phyloP scores from a whole-genome alignment of 257 asterid species.

The Solanum infundibuliforme region DNA sequence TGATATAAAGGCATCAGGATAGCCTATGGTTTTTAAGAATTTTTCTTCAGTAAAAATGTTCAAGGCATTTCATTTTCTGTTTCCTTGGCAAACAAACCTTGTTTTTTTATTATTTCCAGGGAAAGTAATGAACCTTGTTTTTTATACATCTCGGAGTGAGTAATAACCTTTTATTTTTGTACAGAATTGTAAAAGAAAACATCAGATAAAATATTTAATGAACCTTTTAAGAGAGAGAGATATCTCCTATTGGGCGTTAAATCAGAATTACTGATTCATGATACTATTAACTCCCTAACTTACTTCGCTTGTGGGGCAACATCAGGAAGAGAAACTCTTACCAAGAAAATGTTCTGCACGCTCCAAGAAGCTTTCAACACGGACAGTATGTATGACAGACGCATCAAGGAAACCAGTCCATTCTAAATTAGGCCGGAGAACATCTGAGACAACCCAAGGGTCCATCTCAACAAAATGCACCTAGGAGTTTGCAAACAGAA shows the following conservation, averaged over 20 bases:
- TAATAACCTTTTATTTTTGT: background rate
- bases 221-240: background rate
- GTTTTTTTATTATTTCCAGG: background rate
- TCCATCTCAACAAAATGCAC: conserved; percentile 99
- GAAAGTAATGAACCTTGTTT: background rate
- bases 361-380: conserved; percentile 74
- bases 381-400: conserved; percentile 64
- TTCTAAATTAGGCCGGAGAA: conserved; percentile 77
- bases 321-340: conserved; percentile 14
- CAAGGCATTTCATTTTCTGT: background rate
- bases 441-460: conserved; percentile 93
- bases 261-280: background rate
- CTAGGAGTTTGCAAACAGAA: conserved; percentile 24
- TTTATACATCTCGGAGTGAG: background rate
- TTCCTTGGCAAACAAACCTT: background rate
- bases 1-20: background rate
- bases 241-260: background rate
- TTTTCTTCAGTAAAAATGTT: background rate
- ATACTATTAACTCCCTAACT: background rate
- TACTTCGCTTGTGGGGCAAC: background rate
- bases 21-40: background rate
- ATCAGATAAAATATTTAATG: background rate
- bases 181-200: background rate
- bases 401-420: conserved; percentile 70
- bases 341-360: conserved; percentile 59